Evolutionary conservation across 345 rosid genomes (phyloP).

Genomic region (Salix udensis): DNA sequence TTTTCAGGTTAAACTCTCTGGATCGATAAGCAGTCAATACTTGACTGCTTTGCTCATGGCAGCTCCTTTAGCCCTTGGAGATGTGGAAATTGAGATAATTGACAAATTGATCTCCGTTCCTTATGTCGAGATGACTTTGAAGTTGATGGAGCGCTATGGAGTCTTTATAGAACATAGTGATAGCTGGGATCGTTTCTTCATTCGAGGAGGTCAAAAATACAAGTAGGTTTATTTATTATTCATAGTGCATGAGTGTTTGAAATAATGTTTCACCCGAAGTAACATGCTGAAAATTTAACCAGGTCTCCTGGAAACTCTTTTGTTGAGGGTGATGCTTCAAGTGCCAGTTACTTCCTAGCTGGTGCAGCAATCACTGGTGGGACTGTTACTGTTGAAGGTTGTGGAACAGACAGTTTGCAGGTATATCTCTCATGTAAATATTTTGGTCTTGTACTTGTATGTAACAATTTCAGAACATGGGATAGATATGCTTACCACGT

Average conservation of each 20-base stretch:
- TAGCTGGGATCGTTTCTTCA: constrained; percentile 83
- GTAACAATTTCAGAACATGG: background rate
- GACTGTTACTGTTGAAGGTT: constrained; percentile 91
- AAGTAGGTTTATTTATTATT: constrained; percentile 41
- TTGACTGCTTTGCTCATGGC: constrained; percentile 97
- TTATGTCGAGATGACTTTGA: constrained; percentile 95
- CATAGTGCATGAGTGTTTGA: background rate
- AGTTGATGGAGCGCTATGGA: constrained; percentile 89
- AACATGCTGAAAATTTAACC: constrained; percentile 19
- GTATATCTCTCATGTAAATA: constrained; percentile 27
- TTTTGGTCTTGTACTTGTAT: background rate
- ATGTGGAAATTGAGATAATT: constrained; percentile 84
- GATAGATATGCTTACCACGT: background rate
- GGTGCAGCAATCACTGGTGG: constrained; percentile 98
- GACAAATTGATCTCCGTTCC: constrained; percentile 90
- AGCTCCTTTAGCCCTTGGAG: constrained; percentile 89
- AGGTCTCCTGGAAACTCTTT: constrained; percentile 92
- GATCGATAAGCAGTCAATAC: constrained; percentile 91
- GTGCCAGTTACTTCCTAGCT: constrained; percentile 97
- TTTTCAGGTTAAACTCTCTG: constrained; percentile 90
- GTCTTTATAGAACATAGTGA: constrained; percentile 63
- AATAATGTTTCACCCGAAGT: background rate
- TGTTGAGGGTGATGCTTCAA: constrained; percentile 98
- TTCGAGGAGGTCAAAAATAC: constrained; percentile 87
- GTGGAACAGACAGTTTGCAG: constrained; percentile 93